Evolutionary conservation across 768 basidiomycete genomes (phyloP).

Genomic region (Tricholoma saponaceum): DNA sequence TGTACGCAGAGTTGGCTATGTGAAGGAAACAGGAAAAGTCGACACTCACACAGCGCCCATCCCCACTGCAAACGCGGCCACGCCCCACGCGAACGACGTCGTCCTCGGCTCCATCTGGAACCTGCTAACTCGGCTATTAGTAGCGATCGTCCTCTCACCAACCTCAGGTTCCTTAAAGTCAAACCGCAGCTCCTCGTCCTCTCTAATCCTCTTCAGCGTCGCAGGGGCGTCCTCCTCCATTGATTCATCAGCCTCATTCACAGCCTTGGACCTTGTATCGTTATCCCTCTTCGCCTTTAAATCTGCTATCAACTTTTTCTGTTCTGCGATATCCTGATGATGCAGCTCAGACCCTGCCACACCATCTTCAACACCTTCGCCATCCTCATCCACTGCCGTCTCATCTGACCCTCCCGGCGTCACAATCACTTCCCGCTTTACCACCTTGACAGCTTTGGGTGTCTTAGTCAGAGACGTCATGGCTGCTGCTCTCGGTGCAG

Average conservation of each 20-base stretch:
- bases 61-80: conserved; percentile 80
- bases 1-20: conserved; percentile 18
- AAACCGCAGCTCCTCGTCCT: conserved; percentile 51
- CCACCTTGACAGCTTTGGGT: conserved; percentile 27
- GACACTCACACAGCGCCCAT: conserved; percentile 72
- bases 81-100: conserved; percentile 80
- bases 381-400: conserved; percentile 64
- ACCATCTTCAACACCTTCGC: conserved; percentile 45
- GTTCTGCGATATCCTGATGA: conserved; percentile 70
- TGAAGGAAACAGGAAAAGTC: neutral
- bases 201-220: conserved; percentile 52
- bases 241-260: conserved; percentile 47
- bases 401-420: conserved; percentile 58
- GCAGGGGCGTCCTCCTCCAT: conserved; percentile 31
- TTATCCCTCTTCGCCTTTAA: conserved; percentile 62
- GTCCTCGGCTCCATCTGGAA: conserved; percentile 60
- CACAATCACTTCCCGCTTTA: conserved; percentile 28
- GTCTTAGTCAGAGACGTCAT: conserved; percentile 35
- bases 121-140: conserved; percentile 60
- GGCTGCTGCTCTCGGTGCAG: conserved; percentile 28
- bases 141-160: conserved; percentile 45
- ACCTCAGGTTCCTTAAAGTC: conserved; percentile 68
- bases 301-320: conserved; percentile 69
- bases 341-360: conserved; percentile 60
- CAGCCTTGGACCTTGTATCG: conserved; percentile 20